These are phyloP conservation scores for Barnettozyma californica DNA, from an alignment of 805 yeast genomes.

Conservation along the genomic window DNA sequence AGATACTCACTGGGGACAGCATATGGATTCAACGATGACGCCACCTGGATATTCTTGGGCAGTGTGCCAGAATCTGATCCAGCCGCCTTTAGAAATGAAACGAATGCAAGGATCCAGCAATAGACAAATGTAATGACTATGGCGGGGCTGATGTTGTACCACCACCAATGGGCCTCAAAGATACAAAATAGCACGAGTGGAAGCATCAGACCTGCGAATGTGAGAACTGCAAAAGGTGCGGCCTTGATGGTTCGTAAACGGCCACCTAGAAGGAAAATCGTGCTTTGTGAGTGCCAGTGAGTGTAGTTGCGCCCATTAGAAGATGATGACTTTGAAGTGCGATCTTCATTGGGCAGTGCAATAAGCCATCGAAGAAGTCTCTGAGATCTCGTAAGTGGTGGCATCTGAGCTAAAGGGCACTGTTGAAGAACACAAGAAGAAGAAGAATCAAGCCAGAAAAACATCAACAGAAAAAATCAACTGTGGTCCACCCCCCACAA, in stretches of 20 bases:
- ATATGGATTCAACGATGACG: conserved; percentile 28
- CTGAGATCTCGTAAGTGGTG: not conserved
- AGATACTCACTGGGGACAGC: conserved; percentile 54
- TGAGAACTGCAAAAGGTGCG: conserved; percentile 34
- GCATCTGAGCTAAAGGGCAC: not conserved
- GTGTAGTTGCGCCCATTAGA: conserved; percentile 34
- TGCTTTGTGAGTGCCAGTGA: conserved; percentile 34
- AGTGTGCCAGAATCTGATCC: conserved; percentile 63
- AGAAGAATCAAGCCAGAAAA: no score
- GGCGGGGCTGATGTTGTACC: conserved; percentile 53
- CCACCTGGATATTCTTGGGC: conserved; percentile 60
- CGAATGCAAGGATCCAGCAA: conserved; percentile 45
- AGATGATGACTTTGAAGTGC: not conserved
- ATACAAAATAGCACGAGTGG: conserved; percentile 52
- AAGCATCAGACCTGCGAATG: conserved; percentile 30
- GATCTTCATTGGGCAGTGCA: conserved; percentile 12
- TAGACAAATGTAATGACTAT: conserved; percentile 53
- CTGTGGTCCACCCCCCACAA: not conserved
- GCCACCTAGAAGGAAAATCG: conserved; percentile 61
- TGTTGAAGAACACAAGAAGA: no score
- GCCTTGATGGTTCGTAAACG: conserved; percentile 42
- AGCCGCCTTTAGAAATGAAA: conserved; percentile 48
- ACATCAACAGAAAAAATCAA: not conserved
- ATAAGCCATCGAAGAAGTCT: conserved; percentile 22
- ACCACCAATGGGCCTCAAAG: conserved; percentile 48